phyloP scores from a whole-genome alignment of 2,329 filamentous ascomycete species.

The Escovopsis sp. region DNA sequence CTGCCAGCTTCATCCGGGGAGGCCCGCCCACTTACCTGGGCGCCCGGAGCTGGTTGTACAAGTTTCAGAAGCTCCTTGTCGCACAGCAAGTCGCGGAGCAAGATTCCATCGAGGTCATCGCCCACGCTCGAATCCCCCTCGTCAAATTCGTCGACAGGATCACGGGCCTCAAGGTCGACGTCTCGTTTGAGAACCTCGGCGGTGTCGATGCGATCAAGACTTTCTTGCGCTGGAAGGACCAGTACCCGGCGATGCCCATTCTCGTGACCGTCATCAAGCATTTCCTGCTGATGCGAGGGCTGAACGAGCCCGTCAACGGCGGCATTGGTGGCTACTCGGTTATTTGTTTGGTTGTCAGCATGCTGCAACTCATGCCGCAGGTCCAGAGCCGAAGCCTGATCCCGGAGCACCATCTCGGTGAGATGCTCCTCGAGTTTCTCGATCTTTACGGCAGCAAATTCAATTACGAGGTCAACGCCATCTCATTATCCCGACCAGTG shows the following conservation, averaged over 20 bases:
- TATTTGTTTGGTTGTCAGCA: slow-evolving; percentile 83
- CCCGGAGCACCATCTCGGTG: slow-evolving; percentile 55
- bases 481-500: slow-evolving; percentile 55
- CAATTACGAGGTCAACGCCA: slow-evolving; percentile 53
- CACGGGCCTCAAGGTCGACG: slow-evolving; percentile 73
- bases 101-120: slow-evolving; percentile 51
- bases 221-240: slow-evolving; percentile 62
- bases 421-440: slow-evolving; percentile 75
- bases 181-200: slow-evolving; percentile 86
- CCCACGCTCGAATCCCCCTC: slow-evolving; percentile 70
- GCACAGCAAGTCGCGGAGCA: slow-evolving; percentile 40
- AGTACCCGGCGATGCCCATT: slow-evolving; percentile 73
- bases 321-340: slow-evolving; percentile 89
- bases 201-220: slow-evolving; percentile 70
- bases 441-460: slow-evolving; percentile 80
- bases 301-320: slow-evolving; percentile 84
- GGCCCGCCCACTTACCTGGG: slow-evolving; percentile 32
- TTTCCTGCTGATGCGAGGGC: slow-evolving; percentile 70
- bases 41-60: slow-evolving; percentile 43
- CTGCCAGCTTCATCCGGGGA: slow-evolving; percentile 38
- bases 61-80: slow-evolving; percentile 47
- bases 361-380: slow-evolving; percentile 67
- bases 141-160: slow-evolving; percentile 74
- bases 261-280: slow-evolving; percentile 86
- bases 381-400: slow-evolving; percentile 45